A percentile compares a stretch with the other conserved stretches of the same genome.
These are phyloP conservation scores for Acer saccharum DNA, from an alignment of 345 rosid genomes.

Conservation along the genomic window DNA sequence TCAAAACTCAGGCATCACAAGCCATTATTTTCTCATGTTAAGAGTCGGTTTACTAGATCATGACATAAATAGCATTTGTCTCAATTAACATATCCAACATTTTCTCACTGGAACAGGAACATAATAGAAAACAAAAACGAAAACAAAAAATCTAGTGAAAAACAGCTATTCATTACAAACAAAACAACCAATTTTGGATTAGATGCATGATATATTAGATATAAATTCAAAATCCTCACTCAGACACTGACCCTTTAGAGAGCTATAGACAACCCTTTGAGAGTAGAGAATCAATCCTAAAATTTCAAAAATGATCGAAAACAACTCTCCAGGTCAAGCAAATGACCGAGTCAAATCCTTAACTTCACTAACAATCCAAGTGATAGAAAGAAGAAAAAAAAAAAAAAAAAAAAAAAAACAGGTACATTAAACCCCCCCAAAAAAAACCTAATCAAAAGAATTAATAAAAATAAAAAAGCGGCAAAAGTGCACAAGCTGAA, in stretches of 20 bases:
- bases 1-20: constrained; percentile 3
- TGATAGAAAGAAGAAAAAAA: too few relatives aligned
- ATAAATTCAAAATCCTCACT: constrained; percentile 11
- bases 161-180: background rate
- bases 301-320: constrained; percentile 6
- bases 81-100: background rate
- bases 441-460: background rate
- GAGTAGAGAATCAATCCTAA: constrained; percentile 4
- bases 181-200: constrained; percentile 4
- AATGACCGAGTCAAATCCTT: constrained; percentile 18
- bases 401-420: background rate
- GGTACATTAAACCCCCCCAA: background rate
- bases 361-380: constrained; percentile 35
- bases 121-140: background rate
- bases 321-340: constrained; percentile 26
- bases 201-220: background rate
- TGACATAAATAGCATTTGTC: background rate
- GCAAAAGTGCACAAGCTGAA: constrained; percentile 10
- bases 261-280: constrained; percentile 3
- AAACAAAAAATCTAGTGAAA: background rate
- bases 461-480: background rate
- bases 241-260: constrained; percentile 26
- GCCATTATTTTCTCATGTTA: background rate
- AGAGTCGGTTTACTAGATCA: background rate
- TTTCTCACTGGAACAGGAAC: background rate